Evolutionary conservation across 2,329 filamentous ascomycete genomes (phyloP).

Genomic region (Arthrobotrys conoides): DNA sequence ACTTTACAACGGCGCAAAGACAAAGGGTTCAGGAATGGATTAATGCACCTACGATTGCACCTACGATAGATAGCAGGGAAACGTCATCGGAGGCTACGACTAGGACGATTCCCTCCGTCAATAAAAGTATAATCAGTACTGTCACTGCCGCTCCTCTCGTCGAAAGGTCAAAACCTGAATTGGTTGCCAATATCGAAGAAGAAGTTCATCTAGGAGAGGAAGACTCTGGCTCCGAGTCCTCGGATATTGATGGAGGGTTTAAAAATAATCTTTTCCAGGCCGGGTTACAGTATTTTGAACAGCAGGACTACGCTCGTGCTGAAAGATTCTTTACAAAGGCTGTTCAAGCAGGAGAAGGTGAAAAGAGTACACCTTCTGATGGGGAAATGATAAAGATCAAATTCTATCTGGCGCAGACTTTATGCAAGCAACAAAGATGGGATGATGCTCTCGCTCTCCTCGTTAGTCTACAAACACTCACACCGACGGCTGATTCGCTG

Average conservation of each 20-base stretch:
- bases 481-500: constrained; percentile 21
- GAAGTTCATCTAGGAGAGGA: constrained; percentile 2
- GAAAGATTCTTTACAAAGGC: constrained; percentile 59
- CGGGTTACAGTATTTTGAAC: constrained; percentile 50
- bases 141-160: constrained; percentile 31
- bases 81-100: constrained; percentile 29
- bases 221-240: constrained; percentile 41
- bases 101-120: constrained; percentile 14
- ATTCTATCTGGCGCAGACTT: constrained; percentile 52
- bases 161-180: constrained; percentile 27
- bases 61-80: background rate
- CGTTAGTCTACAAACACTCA: constrained; percentile 10
- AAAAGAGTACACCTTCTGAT: constrained; percentile 21
- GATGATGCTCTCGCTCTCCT: constrained; percentile 41
- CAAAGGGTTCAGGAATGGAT: constrained; percentile 55
- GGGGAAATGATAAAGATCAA: constrained; percentile 18
- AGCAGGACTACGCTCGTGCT: constrained; percentile 38
- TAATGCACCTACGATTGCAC: constrained; percentile 38
- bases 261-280: constrained; percentile 42
- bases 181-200: constrained; percentile 7
- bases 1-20: constrained; percentile 38
- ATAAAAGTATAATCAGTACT: constrained; percentile 23
- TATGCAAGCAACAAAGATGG: constrained; percentile 50
- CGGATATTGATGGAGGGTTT: constrained; percentile 59
- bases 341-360: constrained; percentile 24